phyloP scores from a whole-genome alignment of 345 rosid genomes.

The Acer saccharum region DNA sequence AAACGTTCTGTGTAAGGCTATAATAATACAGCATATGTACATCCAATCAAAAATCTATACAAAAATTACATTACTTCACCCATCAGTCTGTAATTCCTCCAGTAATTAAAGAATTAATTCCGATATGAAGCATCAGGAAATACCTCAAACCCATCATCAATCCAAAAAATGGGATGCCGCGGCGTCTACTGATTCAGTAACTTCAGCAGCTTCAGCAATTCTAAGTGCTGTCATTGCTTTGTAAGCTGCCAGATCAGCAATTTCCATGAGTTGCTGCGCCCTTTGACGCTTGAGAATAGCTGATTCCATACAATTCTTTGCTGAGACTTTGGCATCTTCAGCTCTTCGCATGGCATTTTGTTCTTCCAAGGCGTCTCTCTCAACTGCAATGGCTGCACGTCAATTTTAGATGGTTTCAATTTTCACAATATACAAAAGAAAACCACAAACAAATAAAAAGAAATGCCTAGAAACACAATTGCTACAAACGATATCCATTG shows the following conservation, averaged over 20 bases:
- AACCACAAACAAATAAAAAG: neutral
- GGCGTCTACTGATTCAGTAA: constrained; percentile 33
- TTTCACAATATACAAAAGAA: neutral
- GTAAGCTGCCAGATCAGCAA: constrained; percentile 81
- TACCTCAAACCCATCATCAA: constrained; percentile 28
- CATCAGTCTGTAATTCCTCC: constrained; percentile 12
- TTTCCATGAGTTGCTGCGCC: constrained; percentile 74
- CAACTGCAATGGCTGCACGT: constrained; percentile 47
- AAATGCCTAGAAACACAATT: neutral
- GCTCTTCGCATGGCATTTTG: constrained; percentile 38
- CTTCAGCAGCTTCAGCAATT: constrained; percentile 66
- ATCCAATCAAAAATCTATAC: constrained; percentile 39
- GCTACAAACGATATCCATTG: neutral
- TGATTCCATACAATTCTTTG: constrained; percentile 38
- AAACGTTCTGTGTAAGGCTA: constrained; percentile 35
- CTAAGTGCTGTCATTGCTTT: constrained; percentile 67
- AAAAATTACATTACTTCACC: constrained; percentile 32
- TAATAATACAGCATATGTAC: constrained; percentile 48
- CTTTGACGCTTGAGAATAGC: constrained; percentile 59
- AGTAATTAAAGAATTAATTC: constrained; percentile 4
- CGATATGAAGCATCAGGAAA: neutral
- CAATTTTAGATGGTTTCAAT: neutral
- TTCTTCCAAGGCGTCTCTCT: constrained; percentile 52
- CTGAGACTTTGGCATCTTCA: constrained; percentile 57
- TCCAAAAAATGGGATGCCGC: constrained; percentile 34